A percentile compares a stretch with the other conserved stretches of the same genome.
These are phyloP conservation scores for Chrysoporthe deuterocubensis DNA, from an alignment of 2,329 filamentous ascomycete genomes.

Conservation along the genomic window DNA sequence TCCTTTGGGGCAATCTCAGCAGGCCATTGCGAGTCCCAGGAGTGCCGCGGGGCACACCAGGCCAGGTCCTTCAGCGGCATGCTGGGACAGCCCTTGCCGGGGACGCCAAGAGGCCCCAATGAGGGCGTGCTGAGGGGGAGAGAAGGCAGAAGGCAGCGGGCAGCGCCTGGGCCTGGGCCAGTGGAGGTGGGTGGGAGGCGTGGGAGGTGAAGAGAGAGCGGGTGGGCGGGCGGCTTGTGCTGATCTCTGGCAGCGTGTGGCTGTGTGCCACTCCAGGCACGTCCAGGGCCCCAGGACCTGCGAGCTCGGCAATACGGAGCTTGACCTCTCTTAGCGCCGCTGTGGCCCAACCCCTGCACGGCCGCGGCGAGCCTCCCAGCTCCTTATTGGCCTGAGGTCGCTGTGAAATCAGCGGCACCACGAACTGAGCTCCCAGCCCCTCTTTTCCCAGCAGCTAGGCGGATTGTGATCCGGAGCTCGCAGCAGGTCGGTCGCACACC, in stretches of 20 bases:
- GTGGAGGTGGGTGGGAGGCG: neutral
- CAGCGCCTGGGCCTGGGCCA: neutral
- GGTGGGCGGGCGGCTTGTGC: neutral
- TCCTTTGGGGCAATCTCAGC: neutral
- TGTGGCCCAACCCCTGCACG: slow-evolving; percentile 6
- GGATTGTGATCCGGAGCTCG: neutral
- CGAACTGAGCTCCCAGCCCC: slow-evolving; percentile 6
- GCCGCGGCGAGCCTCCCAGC: neutral
- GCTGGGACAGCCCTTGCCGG: neutral
- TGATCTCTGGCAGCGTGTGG: neutral
- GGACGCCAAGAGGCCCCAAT: neutral
- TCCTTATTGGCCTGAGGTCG: slow-evolving; percentile 10
- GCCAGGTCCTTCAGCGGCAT: neutral
- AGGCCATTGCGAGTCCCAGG: neutral
- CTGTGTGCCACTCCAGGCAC: slow-evolving; percentile 2
- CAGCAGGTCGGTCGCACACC: slow-evolving; percentile 1
- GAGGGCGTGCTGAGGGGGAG: neutral
- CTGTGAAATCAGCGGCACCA: neutral
- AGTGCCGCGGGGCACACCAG: neutral
- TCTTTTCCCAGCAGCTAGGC: slow-evolving; percentile 7
- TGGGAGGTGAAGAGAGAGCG: neutral
- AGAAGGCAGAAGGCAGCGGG: neutral
- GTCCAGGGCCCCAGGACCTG: neutral
- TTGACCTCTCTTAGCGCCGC: slow-evolving; percentile 6
- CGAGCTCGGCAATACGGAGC: slow-evolving; percentile 10